Base-by-base conservation (phyloP, 2,329 filamentous ascomycete species). In the Mycosphaerella sp. region DNA sequence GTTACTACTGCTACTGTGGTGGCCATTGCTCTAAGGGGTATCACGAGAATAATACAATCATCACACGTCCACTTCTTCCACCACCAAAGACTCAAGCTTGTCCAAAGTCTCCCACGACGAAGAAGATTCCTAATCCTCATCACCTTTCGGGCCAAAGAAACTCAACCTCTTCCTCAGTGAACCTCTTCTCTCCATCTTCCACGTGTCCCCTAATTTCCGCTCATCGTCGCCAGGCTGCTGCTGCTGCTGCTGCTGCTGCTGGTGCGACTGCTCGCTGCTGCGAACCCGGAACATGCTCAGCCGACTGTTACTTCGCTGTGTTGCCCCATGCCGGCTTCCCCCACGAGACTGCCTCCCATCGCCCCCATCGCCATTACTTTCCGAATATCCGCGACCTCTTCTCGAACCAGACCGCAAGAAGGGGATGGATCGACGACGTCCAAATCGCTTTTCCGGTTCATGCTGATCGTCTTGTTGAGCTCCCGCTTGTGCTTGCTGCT, bases 121-220 rank as follows among this genome's bases (percentile, higher is more conserved):
- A 29, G 3, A 29, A 29, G 26, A 29, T 29, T 29, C 26, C 26
- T 29, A 29, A 29, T 29, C 26, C 3, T 29, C 26, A 6, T 29
- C 26, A 29, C 26, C 26, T 29, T 29, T 29, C 26, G 26, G 26
- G 5, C 26, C 87, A 65, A 95, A 76, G 64, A 90, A 76, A 68
- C 87, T 93, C 61, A 95, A 76, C 65, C 89, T 75, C 74, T 89
- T 92, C 72, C 85, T 83, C 61, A 95, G 80, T 11, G 39, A 49
- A 6, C 51, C 53, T 9, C 26, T 38, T 53, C 45, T 31, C 46
- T 46, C 45, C 8, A 47, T 14, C 29, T 32, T 48, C 31, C 17
- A 31, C 32, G 31, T 42, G 31, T 32, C 39, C 21, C 36, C 36
- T 36, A 26, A 45, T 12, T 40, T 29, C 5, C 26, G 26, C 45